These are phyloP conservation scores for Trametes punicea DNA, from an alignment of 768 basidiomycete species.

Conservation along the genomic window DNA sequence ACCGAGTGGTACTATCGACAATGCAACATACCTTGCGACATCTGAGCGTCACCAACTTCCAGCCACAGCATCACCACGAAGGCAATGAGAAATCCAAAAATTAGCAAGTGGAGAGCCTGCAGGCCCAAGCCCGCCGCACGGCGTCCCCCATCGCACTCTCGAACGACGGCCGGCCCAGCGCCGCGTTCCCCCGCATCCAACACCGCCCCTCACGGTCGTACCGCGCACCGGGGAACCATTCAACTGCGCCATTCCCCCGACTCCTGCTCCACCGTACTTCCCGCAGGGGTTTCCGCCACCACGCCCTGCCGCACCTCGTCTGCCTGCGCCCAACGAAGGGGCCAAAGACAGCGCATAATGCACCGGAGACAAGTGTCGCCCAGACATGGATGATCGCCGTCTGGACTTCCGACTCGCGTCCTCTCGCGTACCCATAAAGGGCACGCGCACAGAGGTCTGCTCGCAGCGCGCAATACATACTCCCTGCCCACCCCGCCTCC, in stretches of 20 bases:
- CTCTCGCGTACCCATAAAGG: slow-evolving; percentile 16
- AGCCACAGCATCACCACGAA: slow-evolving; percentile 6
- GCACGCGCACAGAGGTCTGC: slow-evolving; percentile 18
- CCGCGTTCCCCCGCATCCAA: slow-evolving; percentile 24
- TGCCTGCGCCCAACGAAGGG: slow-evolving; percentile 9
- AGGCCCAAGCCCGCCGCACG: slow-evolving; percentile 1
- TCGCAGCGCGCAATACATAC: slow-evolving; percentile 18
- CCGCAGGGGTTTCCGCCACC: slow-evolving; percentile 18
- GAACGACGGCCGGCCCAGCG: slow-evolving; percentile 14
- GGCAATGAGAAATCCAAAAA: slow-evolving; percentile 11
- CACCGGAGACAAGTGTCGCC: slow-evolving; percentile 22
- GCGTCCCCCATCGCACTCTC: slow-evolving; percentile 17
- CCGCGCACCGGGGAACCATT: neutral
- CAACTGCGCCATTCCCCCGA: slow-evolving; percentile 19
- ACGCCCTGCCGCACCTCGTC: neutral
- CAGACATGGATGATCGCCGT: neutral
- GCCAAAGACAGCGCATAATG: neutral
- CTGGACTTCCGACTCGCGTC: neutral
- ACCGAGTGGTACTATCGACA: too few relatives aligned
- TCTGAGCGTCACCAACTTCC: too few relatives aligned
- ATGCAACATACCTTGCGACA: too few relatives aligned
- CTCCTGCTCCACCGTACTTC: slow-evolving; percentile 20
- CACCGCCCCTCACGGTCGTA: slow-evolving; percentile 17
- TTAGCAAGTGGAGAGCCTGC: slow-evolving; percentile 1
- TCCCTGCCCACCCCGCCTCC: slow-evolving; percentile 14